Conservation (phyloP, 495 filamentous ascomycete genomes). For the Penicillium ochrochloron region DNA sequence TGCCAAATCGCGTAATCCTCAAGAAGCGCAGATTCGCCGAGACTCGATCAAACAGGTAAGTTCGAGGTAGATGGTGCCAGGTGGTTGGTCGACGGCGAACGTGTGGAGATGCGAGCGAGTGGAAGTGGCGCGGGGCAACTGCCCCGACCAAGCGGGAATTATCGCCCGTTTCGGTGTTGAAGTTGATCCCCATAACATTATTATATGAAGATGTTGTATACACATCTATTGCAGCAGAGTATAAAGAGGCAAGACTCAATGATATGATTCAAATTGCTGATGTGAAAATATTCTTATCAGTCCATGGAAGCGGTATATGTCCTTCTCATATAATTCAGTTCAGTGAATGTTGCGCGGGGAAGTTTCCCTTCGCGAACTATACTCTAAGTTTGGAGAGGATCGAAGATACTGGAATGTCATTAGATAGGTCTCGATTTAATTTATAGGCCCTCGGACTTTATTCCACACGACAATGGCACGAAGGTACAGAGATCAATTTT, state of each 20-base stretch:
- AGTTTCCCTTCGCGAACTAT: not conserved
- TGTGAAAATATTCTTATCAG: too few relatives aligned
- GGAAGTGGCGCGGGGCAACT: conserved; percentile 7
- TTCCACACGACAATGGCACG: not conserved
- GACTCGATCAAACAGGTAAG: not conserved
- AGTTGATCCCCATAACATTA: not conserved
- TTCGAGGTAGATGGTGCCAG: not conserved
- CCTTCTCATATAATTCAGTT: not conserved
- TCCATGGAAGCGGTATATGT: not conserved
- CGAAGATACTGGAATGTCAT: not conserved
- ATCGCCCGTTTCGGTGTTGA: conserved; percentile 13
- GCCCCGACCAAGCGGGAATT: conserved; percentile 24
- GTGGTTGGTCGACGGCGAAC: not conserved
- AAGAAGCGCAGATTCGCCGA: conserved; percentile 4
- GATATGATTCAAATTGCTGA: not conserved
- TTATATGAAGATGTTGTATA: too few relatives aligned
- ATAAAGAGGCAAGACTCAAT: not conserved
- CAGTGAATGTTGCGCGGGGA: not conserved
- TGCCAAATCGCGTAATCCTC: not conserved
- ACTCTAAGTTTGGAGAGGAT: too few relatives aligned
- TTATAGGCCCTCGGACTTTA: not conserved
- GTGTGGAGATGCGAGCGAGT: not conserved
- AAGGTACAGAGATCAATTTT: not conserved
- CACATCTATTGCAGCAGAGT: not conserved
- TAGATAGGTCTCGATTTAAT: not conserved